phyloP scores from a whole-genome alignment of 2,329 filamentous ascomycete species.

The Hymenoscyphus infarciens region DNA sequence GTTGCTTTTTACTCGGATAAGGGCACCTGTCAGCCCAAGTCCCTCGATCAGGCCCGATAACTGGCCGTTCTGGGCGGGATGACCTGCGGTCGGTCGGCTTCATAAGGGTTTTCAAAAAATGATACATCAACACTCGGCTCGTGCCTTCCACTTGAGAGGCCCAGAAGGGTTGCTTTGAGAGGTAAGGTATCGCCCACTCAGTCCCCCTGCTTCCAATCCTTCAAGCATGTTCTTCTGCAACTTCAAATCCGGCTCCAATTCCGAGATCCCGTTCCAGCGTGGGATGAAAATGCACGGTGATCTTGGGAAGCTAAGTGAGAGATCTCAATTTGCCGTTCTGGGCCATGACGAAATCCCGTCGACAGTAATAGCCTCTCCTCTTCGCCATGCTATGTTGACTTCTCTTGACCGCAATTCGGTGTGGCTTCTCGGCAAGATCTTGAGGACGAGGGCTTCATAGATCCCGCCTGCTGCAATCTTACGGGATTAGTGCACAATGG shows the following conservation, averaged over 20 bases:
- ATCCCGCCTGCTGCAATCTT: not conserved
- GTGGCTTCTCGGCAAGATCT: not conserved
- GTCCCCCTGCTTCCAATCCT: not conserved
- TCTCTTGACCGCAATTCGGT: too few relatives aligned
- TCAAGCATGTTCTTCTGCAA: not conserved
- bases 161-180: not conserved
- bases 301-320: not conserved
- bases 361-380: too few relatives aligned
- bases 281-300: not conserved
- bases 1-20: slow-evolving; percentile 1
- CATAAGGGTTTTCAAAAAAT: not conserved
- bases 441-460: not conserved
- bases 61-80: not conserved
- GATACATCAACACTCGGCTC: not conserved
- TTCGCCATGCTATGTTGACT: too few relatives aligned
- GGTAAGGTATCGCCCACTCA: slow-evolving; percentile 1
- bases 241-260: not conserved
- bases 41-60: not conserved
- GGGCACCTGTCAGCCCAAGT: not conserved
- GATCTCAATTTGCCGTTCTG: too few relatives aligned
- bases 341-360: too few relatives aligned
- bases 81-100: not conserved
- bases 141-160: not conserved
- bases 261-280: not conserved
- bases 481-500: not conserved